Conservation (phyloP, 1,284 basidiomycete species). For the Kalmanozyma brasiliensis region DNA sequence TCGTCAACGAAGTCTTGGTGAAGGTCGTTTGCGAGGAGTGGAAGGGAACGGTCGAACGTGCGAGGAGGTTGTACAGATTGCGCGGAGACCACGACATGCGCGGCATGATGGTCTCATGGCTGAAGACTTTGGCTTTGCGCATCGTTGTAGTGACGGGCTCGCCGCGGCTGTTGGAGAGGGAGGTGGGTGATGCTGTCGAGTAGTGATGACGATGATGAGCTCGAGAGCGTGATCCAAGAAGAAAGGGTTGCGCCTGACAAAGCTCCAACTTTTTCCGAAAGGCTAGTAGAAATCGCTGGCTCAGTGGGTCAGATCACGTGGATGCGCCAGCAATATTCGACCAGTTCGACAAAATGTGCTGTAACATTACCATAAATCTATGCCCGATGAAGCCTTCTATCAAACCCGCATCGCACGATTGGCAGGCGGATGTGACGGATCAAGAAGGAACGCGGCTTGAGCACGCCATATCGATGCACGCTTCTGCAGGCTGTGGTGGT, state of each 20-base stretch:
- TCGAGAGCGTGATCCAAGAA: neutral
- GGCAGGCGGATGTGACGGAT: conserved; percentile 25
- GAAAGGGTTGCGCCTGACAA: neutral
- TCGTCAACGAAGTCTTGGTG: conserved; percentile 74
- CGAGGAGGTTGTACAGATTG: conserved; percentile 82
- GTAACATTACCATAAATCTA: neutral
- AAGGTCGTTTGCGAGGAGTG: conserved; percentile 72
- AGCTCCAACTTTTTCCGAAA: conserved; percentile 29
- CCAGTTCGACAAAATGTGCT: neutral
- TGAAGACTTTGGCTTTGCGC: conserved; percentile 62
- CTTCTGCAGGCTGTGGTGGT: conserved; percentile 9
- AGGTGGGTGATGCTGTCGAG: conserved; percentile 4
- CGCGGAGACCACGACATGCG: conserved; percentile 75
- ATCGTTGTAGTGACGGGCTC: too few species aligned
- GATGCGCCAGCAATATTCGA: neutral
- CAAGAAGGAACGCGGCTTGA: neutral
- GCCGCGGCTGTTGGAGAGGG: too few species aligned
- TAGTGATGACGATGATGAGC: conserved; percentile 3
- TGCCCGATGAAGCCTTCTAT: neutral
- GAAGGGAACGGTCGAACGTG: conserved; percentile 66
- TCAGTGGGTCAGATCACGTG: conserved; percentile 37
- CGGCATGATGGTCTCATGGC: conserved; percentile 60
- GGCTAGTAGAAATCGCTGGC: conserved; percentile 28
- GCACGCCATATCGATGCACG: conserved; percentile 37
- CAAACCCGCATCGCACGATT: neutral